Percentiles rank a stretch among this genome's conserved stretches.
These are phyloP conservation scores for Pythium phragmitis DNA, from an alignment of 352 stramenopile genomes.

Conservation along the genomic window DNA sequence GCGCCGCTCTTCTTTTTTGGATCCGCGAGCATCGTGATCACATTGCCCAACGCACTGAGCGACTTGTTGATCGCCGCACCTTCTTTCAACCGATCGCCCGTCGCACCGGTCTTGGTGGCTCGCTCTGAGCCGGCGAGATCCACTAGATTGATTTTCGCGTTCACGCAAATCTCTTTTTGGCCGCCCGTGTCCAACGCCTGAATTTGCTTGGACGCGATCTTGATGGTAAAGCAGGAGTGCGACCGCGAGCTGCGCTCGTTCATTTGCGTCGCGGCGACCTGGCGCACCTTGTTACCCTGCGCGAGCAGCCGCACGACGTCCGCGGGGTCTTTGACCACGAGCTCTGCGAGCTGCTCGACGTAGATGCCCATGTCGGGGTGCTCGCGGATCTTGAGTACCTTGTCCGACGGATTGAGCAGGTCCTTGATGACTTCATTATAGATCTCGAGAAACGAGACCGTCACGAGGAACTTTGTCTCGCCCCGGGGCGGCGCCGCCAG, in stretches of 20 bases:
- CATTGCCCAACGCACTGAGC: slow-evolving; percentile 88
- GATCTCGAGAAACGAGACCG: slow-evolving; percentile 94
- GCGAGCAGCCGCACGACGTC: slow-evolving; percentile 85
- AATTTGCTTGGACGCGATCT: slow-evolving; percentile 82
- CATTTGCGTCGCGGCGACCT: slow-evolving; percentile 91
- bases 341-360: slow-evolving; percentile 87
- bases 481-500: slow-evolving; percentile 25
- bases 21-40: slow-evolving; percentile 89
- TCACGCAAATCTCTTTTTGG: slow-evolving; percentile 78
- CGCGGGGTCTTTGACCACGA: slow-evolving; percentile 76
- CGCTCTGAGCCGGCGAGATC: slow-evolving; percentile 90
- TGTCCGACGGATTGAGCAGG: slow-evolving; percentile 90
- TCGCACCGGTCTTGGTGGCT: slow-evolving; percentile 86
- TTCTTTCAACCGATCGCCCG: slow-evolving; percentile 87
- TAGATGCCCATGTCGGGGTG: slow-evolving; percentile 93
- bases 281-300: slow-evolving; percentile 86
- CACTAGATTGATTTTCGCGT: slow-evolving; percentile 91
- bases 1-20: slow-evolving; percentile 35
- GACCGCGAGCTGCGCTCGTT: slow-evolving; percentile 89
- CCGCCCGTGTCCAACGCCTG: slow-evolving; percentile 44
- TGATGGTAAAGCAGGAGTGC: slow-evolving; percentile 92
- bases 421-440: slow-evolving; percentile 96
- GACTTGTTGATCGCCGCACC: slow-evolving; percentile 92
- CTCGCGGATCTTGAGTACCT: slow-evolving; percentile 91
- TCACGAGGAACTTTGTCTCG: slow-evolving; percentile 77